These are phyloP conservation scores for Pelargonium australe DNA, from an alignment of 441 rosid species.

Conservation along the genomic window DNA sequence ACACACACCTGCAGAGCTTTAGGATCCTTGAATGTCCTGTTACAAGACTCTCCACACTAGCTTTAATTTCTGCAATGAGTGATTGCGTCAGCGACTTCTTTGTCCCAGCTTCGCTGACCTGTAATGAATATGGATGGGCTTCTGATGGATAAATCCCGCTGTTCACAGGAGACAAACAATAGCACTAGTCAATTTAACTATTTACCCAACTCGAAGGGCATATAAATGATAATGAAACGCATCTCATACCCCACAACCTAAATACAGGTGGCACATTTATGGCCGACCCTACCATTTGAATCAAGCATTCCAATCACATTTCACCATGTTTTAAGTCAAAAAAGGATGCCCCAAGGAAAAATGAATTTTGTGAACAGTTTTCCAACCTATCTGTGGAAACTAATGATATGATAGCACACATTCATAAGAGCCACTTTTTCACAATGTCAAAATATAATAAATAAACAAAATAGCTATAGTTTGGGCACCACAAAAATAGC, in stretches of 20 bases:
- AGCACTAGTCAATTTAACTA: neutral
- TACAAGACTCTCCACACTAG: neutral
- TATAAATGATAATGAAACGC: neutral
- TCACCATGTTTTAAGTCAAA: neutral
- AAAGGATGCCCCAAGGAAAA: neutral
- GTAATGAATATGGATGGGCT: slow-evolving; percentile 4
- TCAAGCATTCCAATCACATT: neutral
- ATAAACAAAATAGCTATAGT: neutral
- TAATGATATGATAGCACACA: neutral
- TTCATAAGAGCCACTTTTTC: neutral
- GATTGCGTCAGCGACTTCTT: slow-evolving; percentile 4
- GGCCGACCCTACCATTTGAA: too few relatives aligned
- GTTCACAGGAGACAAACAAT: neutral
- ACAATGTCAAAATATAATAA: neutral
- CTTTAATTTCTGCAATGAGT: neutral
- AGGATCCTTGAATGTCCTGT: slow-evolving; percentile 10
- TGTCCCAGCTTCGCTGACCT: neutral
- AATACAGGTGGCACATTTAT: too few relatives aligned
- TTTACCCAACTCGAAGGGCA: neutral
- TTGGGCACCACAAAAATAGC: too few relatives aligned
- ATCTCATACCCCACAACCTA: too few relatives aligned
- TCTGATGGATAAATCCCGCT: slow-evolving; percentile 23
- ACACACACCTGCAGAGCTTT: slow-evolving; percentile 17
- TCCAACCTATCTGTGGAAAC: neutral
- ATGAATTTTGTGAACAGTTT: neutral